Percentiles rank a stretch among this genome's conserved stretches.
Evolutionary conservation across 1,284 basidiomycete species (phyloP).

Genomic region (Moesziomyces sp.): DNA sequence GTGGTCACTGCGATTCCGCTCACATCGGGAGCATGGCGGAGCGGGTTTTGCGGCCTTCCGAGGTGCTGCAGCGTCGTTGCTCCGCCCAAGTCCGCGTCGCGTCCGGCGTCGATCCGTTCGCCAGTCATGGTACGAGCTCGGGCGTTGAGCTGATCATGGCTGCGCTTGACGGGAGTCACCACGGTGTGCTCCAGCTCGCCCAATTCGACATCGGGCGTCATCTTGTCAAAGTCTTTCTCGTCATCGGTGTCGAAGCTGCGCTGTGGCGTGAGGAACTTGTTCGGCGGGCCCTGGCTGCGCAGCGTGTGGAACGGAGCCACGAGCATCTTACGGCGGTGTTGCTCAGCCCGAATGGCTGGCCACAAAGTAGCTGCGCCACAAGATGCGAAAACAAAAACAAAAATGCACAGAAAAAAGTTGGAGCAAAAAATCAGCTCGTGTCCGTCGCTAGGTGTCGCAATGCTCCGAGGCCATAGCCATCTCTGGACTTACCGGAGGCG

Average conservation of each 20-base stretch:
- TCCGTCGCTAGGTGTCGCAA: neutral
- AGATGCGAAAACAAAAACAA: neutral
- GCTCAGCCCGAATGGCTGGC: constrained; percentile 31
- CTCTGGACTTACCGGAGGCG: constrained; percentile 14
- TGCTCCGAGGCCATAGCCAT: neutral
- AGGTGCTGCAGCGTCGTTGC: neutral
- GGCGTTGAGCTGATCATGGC: constrained; percentile 7
- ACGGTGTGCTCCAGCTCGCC: constrained; percentile 11
- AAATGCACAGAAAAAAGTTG: neutral
- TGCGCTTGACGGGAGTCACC: constrained; percentile 13
- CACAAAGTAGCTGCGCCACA: constrained; percentile 17
- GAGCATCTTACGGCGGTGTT: constrained; percentile 6
- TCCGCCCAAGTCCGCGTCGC: neutral
- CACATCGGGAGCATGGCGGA: constrained; percentile 19
- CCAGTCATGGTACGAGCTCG: constrained; percentile 1
- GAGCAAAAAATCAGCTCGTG: neutral
- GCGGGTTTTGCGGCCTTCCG: constrained; percentile 13
- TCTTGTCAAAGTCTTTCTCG: constrained; percentile 14
- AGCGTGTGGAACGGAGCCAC: constrained; percentile 10
- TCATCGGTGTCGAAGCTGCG: constrained; percentile 33
- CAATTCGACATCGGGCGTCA: constrained; percentile 14
- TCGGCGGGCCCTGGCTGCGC: constrained; percentile 21
- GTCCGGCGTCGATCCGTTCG: neutral
- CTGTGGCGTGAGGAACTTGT: constrained; percentile 26
- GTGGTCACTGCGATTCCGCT: constrained; percentile 29